These are phyloP conservation scores for Starmerella ratchasimensis DNA, from an alignment of 805 yeast genomes.

Conservation along the genomic window DNA sequence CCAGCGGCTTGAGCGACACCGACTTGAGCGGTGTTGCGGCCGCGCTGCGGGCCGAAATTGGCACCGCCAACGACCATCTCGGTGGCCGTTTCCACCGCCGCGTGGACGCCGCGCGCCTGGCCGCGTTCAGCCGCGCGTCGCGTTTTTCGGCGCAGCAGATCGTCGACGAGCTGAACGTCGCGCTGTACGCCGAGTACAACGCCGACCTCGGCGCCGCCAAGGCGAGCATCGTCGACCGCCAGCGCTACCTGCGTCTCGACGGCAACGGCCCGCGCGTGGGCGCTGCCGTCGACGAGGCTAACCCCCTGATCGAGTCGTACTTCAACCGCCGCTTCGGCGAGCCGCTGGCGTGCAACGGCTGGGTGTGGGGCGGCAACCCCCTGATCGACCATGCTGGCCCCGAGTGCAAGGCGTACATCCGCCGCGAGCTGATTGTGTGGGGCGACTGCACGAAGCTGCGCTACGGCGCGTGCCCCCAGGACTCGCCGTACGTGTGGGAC, in stretches of 20 bases:
- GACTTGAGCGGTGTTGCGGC: conserved; percentile 31
- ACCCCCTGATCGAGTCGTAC: conserved; percentile 73
- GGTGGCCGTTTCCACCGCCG: conserved; percentile 43
- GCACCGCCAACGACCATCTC: conserved; percentile 29
- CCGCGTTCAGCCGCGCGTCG: conserved; percentile 34
- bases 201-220: conserved; percentile 53
- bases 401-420: conserved; percentile 62
- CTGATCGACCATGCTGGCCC: conserved; percentile 82
- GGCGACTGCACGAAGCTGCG: conserved; percentile 91
- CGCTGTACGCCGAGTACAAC: conserved; percentile 61
- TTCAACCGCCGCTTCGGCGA: conserved; percentile 47
- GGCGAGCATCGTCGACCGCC: conserved; percentile 61
- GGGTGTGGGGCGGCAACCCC: conserved; percentile 98
- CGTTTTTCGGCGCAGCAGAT: conserved; percentile 29
- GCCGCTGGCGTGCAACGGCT: conserved; percentile 80
- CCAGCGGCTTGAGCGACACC: conserved; percentile 21
- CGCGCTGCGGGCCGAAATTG: conserved; percentile 32
- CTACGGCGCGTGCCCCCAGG: conserved; percentile 63
- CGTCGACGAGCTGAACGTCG: conserved; percentile 64
- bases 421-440: conserved; percentile 94
- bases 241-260: conserved; percentile 62
- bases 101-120: conserved; percentile 39
- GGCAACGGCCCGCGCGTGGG: conserved; percentile 74
- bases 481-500: conserved; percentile 81
- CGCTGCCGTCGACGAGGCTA: conserved; percentile 33